Evolutionary conservation across 371 early-diverging fungal species (phyloP).

Genomic region (Dentiscutata heterogama): DNA sequence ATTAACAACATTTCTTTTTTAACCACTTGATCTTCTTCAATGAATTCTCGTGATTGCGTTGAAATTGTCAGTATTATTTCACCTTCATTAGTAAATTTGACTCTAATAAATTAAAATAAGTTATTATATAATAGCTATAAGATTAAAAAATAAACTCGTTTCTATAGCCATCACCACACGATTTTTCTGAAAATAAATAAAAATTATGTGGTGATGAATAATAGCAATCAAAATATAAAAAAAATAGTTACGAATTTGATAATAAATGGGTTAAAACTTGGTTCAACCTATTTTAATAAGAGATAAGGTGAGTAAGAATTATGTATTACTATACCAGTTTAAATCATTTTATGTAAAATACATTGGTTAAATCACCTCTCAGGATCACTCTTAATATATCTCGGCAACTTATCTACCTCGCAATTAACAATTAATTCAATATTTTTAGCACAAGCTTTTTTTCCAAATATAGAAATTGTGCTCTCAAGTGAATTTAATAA

Average conservation of each 20-base stretch:
- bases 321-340: too few species aligned
- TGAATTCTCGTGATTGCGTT: background rate
- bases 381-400: too few species aligned
- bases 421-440: conserved; percentile 52
- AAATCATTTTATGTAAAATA: too few species aligned
- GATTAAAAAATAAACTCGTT: too few species aligned
- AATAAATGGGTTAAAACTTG: conserved; percentile 37
- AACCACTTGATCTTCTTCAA: background rate
- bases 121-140: too few species aligned
- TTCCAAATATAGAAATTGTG: conserved; percentile 55
- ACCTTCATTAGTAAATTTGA: conserved; percentile 34
- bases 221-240: too few species aligned
- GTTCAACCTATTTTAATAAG: background rate
- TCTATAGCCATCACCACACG: too few species aligned
- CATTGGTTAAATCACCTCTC: background rate
- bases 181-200: too few species aligned
- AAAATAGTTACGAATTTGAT: conserved; percentile 36
- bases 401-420: conserved; percentile 47
- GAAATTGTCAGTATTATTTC: conserved; percentile 17
- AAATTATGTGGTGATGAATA: too few species aligned
- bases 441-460: conserved; percentile 51
- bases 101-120: background rate
- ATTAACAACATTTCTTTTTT: background rate
- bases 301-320: background rate
- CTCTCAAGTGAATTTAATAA: conserved; percentile 61